Base-by-base conservation (phyloP, 805 yeast genomes). In the Candida pseudofarinosa region DNA sequence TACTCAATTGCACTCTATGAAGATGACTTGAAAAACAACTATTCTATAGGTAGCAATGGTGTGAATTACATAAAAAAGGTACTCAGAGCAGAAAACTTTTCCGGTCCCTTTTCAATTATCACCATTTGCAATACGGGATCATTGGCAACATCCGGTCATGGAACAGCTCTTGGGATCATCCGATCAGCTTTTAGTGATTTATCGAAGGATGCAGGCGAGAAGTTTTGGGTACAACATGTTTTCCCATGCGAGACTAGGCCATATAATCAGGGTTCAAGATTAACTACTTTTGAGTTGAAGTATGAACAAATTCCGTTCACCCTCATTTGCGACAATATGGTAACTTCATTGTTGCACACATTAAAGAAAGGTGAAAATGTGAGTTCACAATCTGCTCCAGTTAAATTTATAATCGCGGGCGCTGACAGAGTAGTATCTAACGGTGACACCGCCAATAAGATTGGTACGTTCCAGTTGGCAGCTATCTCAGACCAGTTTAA, bases 51-150 rank as follows among this genome's bases (percentile, higher is more conserved):
- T 14, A 77, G 73, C 15, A 78, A 86, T 58, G 99, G 98, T 7
- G 76, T 87, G 19, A 65, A 73, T n/a, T 88, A 81, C 69, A 80
- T 88, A 41, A 52, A 61, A 20, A 59, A 75, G 1, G 58, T 63
- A 19, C 65, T 84, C 49, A 52, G 59, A 15, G 49, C 62, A 14
- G 77, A 81, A 47, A 65, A 70, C 3, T 81, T 77, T 53, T 57
- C 62, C 15, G 88, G 85, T 10, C 83, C 83, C 3, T 82, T 89
- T 58, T 79, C 95, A 1, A 90, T 88, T 3, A 65, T 93, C 58
- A 91, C 98, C 1, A 87, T 93, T 43, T 91, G 99, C 65, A 91
- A 91, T 65, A 91, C 99, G 0, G 99, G 99, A 0, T 88, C 97
- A 0, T 71, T 91, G 45, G 99, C 99, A 1, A 91, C 99, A 1